A percentile compares a stretch with the other conserved stretches of the same genome.
Conservation (phyloP, 805 yeast species). For the Naumovozyma dairenensis region DNA sequence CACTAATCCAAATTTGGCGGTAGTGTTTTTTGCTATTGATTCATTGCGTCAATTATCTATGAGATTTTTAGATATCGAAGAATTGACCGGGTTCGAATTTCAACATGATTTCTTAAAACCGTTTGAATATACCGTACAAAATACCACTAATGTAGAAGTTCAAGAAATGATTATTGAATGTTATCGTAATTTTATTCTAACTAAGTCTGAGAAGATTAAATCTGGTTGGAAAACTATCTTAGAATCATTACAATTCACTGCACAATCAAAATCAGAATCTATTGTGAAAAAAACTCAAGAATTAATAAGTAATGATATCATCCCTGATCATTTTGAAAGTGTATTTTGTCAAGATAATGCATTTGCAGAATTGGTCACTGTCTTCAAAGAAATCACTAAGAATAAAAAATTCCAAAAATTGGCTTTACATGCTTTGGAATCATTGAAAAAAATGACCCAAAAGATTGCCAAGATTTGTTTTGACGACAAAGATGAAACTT, state of each 20-base stretch:
- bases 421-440: slow-evolving; percentile 71
- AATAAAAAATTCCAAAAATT: slow-evolving; percentile 73
- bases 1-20: slow-evolving; percentile 62
- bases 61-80: slow-evolving; percentile 89
- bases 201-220: slow-evolving; percentile 62
- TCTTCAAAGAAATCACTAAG: slow-evolving; percentile 74
- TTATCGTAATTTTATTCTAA: slow-evolving; percentile 70
- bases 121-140: slow-evolving; percentile 65
- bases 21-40: slow-evolving; percentile 85
- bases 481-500: slow-evolving; percentile 11
- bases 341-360: slow-evolving; percentile 62
- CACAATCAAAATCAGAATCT: slow-evolving; percentile 42
- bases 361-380: slow-evolving; percentile 52
- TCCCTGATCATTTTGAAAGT: slow-evolving; percentile 48
- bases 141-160: slow-evolving; percentile 59
- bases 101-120: slow-evolving; percentile 91
- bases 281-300: slow-evolving; percentile 57
- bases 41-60: slow-evolving; percentile 86
- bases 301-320: slow-evolving; percentile 48
- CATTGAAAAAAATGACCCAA: slow-evolving; percentile 52
- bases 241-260: slow-evolving; percentile 66
- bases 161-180: slow-evolving; percentile 88
- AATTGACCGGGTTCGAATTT: slow-evolving; percentile 88
- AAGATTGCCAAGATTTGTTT: slow-evolving; percentile 43
- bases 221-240: slow-evolving; percentile 95